phyloP scores from a whole-genome alignment of 2,329 filamentous ascomycete species.

The Penicillium capsulatum region DNA sequence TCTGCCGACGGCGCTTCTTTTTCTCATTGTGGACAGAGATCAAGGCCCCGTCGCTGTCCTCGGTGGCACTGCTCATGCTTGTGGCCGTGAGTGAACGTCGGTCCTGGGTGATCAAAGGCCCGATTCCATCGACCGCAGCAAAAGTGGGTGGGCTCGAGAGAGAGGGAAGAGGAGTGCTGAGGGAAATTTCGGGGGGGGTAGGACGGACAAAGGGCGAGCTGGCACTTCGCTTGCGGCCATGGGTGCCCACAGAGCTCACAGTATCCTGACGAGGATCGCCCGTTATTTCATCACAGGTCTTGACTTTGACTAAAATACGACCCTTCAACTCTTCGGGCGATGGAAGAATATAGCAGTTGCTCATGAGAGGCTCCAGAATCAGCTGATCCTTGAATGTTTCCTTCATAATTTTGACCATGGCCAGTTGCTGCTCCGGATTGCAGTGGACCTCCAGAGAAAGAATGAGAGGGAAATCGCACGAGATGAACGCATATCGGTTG shows the following conservation, averaged over 20 bases:
- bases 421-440: conserved; percentile 71
- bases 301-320: conserved; percentile 90
- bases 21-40: conserved; percentile 54
- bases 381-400: conserved; percentile 77
- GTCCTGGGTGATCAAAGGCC: conserved; percentile 49
- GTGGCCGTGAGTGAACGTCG: conserved; percentile 51
- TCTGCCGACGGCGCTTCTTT: conserved; percentile 52
- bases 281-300: conserved; percentile 62
- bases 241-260: conserved; percentile 32
- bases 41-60: conserved; percentile 67
- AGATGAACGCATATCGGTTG: conserved; percentile 87
- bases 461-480: conserved; percentile 83
- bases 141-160: conserved; percentile 53
- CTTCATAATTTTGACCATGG: conserved; percentile 87
- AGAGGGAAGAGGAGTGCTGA: conserved; percentile 47
- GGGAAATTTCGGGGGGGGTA: conserved; percentile 53
- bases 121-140: conserved; percentile 46
- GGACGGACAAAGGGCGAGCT: conserved; percentile 71
- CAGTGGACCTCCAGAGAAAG: conserved; percentile 96
- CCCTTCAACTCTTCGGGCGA: conserved; percentile 80
- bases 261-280: conserved; percentile 45
- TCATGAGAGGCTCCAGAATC: conserved; percentile 68
- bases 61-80: conserved; percentile 58
- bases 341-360: conserved; percentile 65
- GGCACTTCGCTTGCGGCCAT: conserved; percentile 60